phyloP scores from a whole-genome alignment of 805 yeast genomes.

The Wickerhamiella sorbophila region DNA sequence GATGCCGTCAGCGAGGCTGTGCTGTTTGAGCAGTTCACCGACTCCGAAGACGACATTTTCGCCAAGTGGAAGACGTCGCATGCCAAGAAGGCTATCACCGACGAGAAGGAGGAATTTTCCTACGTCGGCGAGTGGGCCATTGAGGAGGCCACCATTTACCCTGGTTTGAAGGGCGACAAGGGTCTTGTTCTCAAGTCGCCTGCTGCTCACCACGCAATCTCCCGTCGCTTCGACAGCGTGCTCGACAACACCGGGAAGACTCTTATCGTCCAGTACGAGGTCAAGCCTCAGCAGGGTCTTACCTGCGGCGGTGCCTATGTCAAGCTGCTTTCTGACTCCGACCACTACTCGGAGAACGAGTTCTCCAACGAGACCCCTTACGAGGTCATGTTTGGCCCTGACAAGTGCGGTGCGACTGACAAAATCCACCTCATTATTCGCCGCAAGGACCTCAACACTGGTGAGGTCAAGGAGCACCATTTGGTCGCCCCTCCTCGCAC shows the following conservation, averaged over 20 bases:
- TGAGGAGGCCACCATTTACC: slow-evolving; percentile 43
- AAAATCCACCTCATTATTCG: slow-evolving; percentile 65
- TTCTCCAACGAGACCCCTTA: slow-evolving; percentile 58
- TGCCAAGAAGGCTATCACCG: slow-evolving; percentile 23
- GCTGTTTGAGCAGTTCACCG: slow-evolving; percentile 26
- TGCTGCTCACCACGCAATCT: slow-evolving; percentile 74
- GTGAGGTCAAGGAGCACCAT: slow-evolving; percentile 54
- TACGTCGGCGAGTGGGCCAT: slow-evolving; percentile 68
- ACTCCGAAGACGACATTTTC: slow-evolving; percentile 21
- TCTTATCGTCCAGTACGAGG: slow-evolving; percentile 79
- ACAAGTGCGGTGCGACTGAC: slow-evolving; percentile 69
- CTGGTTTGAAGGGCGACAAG: slow-evolving; percentile 50
- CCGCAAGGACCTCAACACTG: slow-evolving; percentile 40
- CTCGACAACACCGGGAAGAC: slow-evolving; percentile 49
- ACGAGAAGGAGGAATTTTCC: slow-evolving; percentile 36
- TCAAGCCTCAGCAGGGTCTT: slow-evolving; percentile 64
- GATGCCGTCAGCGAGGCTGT: slow-evolving; percentile 11
- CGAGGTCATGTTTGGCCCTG: slow-evolving; percentile 91
- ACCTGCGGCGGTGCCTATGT: slow-evolving; percentile 85
- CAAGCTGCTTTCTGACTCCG: slow-evolving; percentile 44
- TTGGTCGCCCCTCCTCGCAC: slow-evolving; percentile 55
- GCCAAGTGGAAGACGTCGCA: slow-evolving; percentile 47
- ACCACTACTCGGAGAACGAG: slow-evolving; percentile 28
- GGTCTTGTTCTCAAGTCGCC: slow-evolving; percentile 65
- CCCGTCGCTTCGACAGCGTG: slow-evolving; percentile 41